Evolutionary conservation across 2,329 filamentous ascomycete genomes (phyloP).

Genomic region (Ploettnerulaceae sp.): DNA sequence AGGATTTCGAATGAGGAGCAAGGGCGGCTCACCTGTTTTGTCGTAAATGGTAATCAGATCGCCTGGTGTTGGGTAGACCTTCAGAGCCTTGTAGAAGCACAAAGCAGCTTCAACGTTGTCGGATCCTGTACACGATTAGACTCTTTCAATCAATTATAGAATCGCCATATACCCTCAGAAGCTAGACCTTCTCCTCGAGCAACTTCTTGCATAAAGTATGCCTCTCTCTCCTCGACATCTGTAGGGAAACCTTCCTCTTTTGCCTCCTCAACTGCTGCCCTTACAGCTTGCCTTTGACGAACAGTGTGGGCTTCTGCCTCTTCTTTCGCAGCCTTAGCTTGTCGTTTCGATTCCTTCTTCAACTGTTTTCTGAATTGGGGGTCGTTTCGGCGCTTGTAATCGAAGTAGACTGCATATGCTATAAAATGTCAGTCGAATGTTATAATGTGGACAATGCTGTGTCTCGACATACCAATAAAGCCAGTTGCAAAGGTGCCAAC

Average conservation of each 20-base stretch:
- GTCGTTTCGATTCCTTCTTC: conserved; percentile 70
- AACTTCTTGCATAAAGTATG: conserved; percentile 95
- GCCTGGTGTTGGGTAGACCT: conserved; percentile 91
- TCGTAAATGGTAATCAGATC: conserved; percentile 97
- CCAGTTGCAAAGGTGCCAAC: conserved; percentile 57
- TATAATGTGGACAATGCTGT: not conserved
- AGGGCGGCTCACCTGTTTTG: conserved; percentile 60
- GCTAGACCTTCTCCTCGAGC: conserved; percentile 80
- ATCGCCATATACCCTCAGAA: conserved; percentile 62
- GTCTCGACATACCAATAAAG: conserved; percentile 48
- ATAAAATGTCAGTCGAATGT: conserved; percentile 23
- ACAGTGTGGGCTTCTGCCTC: conserved; percentile 60
- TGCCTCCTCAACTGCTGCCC: conserved; percentile 69
- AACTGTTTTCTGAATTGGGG: conserved; percentile 62
- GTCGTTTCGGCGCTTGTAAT: conserved; percentile 59
- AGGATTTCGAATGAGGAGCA: too few relatives aligned
- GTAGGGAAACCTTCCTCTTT: conserved; percentile 88
- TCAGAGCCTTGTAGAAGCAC: conserved; percentile 96
- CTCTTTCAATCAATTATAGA: not conserved
- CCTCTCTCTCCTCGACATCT: conserved; percentile 88
- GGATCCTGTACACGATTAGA: conserved; percentile 45
- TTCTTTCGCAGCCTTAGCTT: conserved; percentile 67
- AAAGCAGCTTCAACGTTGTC: conserved; percentile 78
- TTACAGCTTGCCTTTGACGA: conserved; percentile 69
- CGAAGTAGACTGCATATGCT: conserved; percentile 66